Base-by-base conservation (phyloP, 1,284 basidiomycete species). In the Chiua sp. region DNA sequence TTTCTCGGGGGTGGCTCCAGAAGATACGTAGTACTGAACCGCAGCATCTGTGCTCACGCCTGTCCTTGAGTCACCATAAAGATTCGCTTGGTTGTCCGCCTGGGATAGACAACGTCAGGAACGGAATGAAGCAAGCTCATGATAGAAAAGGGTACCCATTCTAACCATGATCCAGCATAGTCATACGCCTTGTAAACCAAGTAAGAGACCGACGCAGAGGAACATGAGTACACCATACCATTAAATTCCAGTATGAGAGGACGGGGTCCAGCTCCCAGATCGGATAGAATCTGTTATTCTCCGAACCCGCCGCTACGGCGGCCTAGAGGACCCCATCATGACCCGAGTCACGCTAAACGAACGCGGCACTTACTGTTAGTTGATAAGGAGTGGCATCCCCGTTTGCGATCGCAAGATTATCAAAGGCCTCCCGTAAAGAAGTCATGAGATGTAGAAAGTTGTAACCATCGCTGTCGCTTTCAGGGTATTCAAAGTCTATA, bases 201-300 rank as follows among this genome's bases (percentile, higher is more conserved):
- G 53, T 64, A 44, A 62, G 58, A 59, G 35, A 18, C 48, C n/a
- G 35, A 28, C 44, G 23, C n/a, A 35, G 16, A 47, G 42, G 8
- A 26, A 44, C n/a, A 49, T 35, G 20, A 39, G 35, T 16, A 7
- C 30, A 15, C 48, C 75, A 65, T 68, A 90, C 91, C 95, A 98
- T 98, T 58, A 98, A 75, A 74, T 97, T 96, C 94, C 94, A 97
- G 77, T 91, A 94, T 47, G 83, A 86, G 50, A 97, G 77, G 28
- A 83, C 87, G 16, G 74, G 72, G 70, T 95, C 87, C 91, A 97
- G 92, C 68, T 90, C 87, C 12, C 80, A 70, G 20, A 96, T 79
- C 15, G 82, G 79, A 23, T 94, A 80, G 62, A 86, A 82, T 53
- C 82, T 79, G 70, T 92, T 90, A 70, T 93, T 87, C 28, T 79